Conservation (phyloP, 192 early-diverging fungal species). For the Thoreauomyces humboldtii region DNA sequence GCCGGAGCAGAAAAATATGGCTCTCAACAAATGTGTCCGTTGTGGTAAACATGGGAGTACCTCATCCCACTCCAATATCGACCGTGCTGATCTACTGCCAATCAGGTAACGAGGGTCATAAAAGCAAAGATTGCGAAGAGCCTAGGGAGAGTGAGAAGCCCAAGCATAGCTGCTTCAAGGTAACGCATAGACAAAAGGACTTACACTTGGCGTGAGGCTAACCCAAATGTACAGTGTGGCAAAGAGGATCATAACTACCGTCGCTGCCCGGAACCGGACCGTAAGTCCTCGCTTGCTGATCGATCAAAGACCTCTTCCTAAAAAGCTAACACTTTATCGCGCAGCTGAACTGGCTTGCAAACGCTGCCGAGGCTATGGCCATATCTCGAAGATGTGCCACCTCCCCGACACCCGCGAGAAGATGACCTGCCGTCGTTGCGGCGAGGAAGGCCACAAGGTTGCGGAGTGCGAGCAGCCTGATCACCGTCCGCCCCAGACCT, state of each 20-base stretch:
- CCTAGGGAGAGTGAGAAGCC: conserved; percentile 1
- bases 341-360: conserved; percentile 10
- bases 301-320: no score
- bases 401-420: neutral
- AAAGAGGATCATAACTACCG: neutral
- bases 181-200: no score
- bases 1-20: conserved; percentile 5
- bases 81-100: no score
- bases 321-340: no score
- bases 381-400: conserved; percentile 1
- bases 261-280: conserved; percentile 4
- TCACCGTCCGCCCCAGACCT: no score
- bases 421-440: conserved; percentile 13
- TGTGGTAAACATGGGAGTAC: no score
- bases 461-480: no score
- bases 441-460: no score
- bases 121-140: conserved; percentile 8
- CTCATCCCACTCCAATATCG: no score
- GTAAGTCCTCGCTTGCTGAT: neutral
- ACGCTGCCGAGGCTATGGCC: conserved; percentile 11
- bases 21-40: conserved; percentile 4
- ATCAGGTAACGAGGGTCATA: conserved; percentile 8
- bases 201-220: no score
- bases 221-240: neutral
- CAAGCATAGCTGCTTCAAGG: conserved; percentile 5